A percentile compares a stretch with the other conserved stretches of the same genome.
Conservation (phyloP, 306 rosid species). For the Medicago truncatula region MtrunA17r5.0-ANR NC_053042.1:10618001-10618500, state of each 20-base stretch:
- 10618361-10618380: conserved; percentile 1
- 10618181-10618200: too few species aligned
- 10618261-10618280: background rate
- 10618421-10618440: conserved; percentile 15
- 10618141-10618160: too few species aligned
- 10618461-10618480: background rate
- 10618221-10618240: background rate
- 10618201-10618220: too few species aligned
- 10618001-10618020: background rate
- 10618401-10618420: background rate
- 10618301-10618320: too few species aligned
- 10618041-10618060: background rate
- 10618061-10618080: too few species aligned
- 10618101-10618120: too few species aligned
- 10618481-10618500: conserved; percentile 1
- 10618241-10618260: conserved; percentile 4
- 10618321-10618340: background rate
- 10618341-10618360: conserved; percentile 1
- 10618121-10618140: too few species aligned
- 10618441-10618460: background rate
- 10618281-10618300: background rate
- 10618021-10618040: background rate
- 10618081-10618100: too few species aligned
- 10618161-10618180: too few species aligned
- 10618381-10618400: conserved; percentile 7